Evolutionary conservation across 2,329 filamentous ascomycete genomes (phyloP).

Genomic region (Stachybotrys chlorohalonatus): DNA sequence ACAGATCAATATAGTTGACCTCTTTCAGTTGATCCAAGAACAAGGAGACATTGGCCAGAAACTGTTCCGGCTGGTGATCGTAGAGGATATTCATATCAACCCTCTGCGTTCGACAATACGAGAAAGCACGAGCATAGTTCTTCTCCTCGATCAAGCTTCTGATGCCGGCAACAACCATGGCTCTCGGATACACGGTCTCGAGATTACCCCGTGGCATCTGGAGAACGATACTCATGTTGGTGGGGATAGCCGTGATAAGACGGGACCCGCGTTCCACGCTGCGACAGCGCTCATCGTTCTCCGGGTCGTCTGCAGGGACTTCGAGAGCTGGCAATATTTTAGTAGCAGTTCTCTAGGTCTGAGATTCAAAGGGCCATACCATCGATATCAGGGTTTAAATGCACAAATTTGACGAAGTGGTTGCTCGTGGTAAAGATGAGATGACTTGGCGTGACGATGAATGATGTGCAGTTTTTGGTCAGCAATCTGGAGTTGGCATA

Average conservation of each 20-base stretch:
- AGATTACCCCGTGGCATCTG: constrained; percentile 96
- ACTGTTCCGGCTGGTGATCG: constrained; percentile 82
- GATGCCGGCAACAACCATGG: constrained; percentile 86
- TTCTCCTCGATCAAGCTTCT: constrained; percentile 69
- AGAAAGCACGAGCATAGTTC: constrained; percentile 76
- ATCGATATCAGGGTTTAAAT: constrained; percentile 54
- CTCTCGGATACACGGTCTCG: constrained; percentile 88
- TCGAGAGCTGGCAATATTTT: constrained; percentile 60
- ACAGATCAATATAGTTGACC: constrained; percentile 76
- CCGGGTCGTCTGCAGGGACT: constrained; percentile 78
- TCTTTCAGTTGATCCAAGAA: constrained; percentile 83
- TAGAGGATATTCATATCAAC: constrained; percentile 98
- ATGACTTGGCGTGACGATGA: constrained; percentile 70
- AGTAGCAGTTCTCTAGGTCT: constrained; percentile 6
- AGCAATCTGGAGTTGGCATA: constrained; percentile 68
- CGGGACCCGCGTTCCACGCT: constrained; percentile 84
- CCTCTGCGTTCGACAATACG: constrained; percentile 81
- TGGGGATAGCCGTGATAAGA: constrained; percentile 82
- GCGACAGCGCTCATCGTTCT: constrained; percentile 84
- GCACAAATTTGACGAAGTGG: constrained; percentile 89
- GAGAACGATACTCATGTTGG: constrained; percentile 73
- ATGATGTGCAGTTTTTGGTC: constrained; percentile 86
- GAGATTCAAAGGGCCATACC: constrained; percentile 34
- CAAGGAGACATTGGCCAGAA: constrained; percentile 63
- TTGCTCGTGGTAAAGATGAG: constrained; percentile 88